Evolutionary conservation across 805 yeast species (phyloP).

Genomic region (Yarrowia phangngaensis): DNA sequence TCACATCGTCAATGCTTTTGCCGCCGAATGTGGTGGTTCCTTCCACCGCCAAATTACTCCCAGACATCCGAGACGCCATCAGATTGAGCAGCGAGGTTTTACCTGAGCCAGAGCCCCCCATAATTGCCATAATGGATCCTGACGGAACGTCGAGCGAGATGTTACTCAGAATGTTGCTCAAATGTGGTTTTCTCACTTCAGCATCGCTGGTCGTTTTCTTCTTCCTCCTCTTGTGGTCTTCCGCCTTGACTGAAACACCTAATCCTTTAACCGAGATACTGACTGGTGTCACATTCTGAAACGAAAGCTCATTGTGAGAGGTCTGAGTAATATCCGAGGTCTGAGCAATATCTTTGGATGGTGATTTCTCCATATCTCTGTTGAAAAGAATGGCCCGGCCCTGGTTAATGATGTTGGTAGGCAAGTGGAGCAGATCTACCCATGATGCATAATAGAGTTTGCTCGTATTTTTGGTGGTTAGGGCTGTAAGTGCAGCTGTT

Average conservation of each 20-base stretch:
- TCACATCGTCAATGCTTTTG: background rate
- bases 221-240: slow-evolving; percentile 1
- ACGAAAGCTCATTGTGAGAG: slow-evolving; percentile 15
- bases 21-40: slow-evolving; percentile 37
- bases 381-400: background rate
- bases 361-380: slow-evolving; percentile 3
- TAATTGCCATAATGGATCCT: slow-evolving; percentile 68
- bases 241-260: slow-evolving; percentile 7
- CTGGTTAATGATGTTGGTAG: background rate
- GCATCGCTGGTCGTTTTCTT: slow-evolving; percentile 33
- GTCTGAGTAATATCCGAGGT: slow-evolving; percentile 1
- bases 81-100: slow-evolving; percentile 73
- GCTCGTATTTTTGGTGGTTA: too few species aligned
- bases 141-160: slow-evolving; percentile 57
- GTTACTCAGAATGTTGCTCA: slow-evolving; percentile 42
- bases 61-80: slow-evolving; percentile 37
- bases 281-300: slow-evolving; percentile 25
- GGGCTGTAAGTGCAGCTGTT: too few species aligned
- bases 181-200: background rate
- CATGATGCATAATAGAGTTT: too few species aligned
- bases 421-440: too few species aligned
- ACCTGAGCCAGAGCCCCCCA: slow-evolving; percentile 88
- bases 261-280: slow-evolving; percentile 12
- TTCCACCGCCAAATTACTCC: slow-evolving; percentile 30
- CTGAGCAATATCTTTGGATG: background rate